Evolutionary conservation across 352 stramenopile species (phyloP).

Genomic region (Globisporangium megalacanthum): DNA sequence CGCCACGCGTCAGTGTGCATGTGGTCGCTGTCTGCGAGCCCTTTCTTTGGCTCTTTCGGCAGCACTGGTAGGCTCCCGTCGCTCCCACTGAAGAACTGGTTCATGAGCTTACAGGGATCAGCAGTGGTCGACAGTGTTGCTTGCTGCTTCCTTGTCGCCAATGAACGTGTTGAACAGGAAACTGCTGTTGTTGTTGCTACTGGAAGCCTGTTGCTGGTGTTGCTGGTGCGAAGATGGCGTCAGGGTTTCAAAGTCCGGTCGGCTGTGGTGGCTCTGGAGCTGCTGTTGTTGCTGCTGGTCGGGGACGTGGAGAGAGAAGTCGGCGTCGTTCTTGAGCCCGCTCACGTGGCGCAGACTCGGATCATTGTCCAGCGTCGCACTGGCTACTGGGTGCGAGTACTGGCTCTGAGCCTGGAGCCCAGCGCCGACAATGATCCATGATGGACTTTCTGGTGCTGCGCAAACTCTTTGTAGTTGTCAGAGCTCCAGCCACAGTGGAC

Average conservation of each 20-base stretch:
- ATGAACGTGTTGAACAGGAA: constrained; percentile 31
- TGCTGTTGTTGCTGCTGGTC: background rate
- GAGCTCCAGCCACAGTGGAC: no score
- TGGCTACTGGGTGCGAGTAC: no score
- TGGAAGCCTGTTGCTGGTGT: constrained; percentile 9
- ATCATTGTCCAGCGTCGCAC: no score
- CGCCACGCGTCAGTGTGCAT: constrained; percentile 25
- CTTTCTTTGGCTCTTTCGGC: constrained; percentile 36
- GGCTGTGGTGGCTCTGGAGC: constrained; percentile 9
- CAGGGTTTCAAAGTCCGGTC: constrained; percentile 11
- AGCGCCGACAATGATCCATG: constrained; percentile 65
- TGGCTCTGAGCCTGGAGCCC: constrained; percentile 17
- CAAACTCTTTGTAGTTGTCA: constrained; percentile 85
- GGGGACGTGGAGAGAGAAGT: constrained; percentile 7
- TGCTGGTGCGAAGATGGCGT: constrained; percentile 13
- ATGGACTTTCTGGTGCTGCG: constrained; percentile 67
- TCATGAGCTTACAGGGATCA: constrained; percentile 29
- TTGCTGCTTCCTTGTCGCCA: constrained; percentile 31
- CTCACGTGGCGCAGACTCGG: no score
- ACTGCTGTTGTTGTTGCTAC: constrained; percentile 16
- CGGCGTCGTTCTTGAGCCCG: constrained; percentile 13
- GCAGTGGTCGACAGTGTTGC: no score
- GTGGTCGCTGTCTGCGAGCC: constrained; percentile 23
- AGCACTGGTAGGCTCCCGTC: constrained; percentile 22
- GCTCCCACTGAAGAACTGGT: constrained; percentile 26